Base-by-base conservation (phyloP, 345 rosid species). In the Mallotus nudiflorus region DNA sequence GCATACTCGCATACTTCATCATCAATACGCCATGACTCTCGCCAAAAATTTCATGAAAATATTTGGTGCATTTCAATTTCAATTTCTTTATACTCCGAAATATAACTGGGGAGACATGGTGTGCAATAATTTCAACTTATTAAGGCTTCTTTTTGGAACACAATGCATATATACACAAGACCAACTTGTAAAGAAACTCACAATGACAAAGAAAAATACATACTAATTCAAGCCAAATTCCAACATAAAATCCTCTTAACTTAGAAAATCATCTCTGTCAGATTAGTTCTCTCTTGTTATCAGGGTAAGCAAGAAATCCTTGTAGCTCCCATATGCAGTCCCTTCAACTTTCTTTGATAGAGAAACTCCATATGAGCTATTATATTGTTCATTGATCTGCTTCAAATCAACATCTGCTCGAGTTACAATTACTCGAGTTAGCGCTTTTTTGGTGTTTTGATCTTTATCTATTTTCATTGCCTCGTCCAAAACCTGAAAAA, bases 401-500 rank as follows among this genome's bases (percentile, higher is more conserved):
- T 86, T 84, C 64, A 94, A 76, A 56, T 91, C 91, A 2, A 31
- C 74, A 65, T 89, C 93, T 12, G 93, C 97, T 62, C 89, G 84
- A 27, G 88, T 87, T 20, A 89, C 91, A 0, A 89, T 42, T 37
- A 95, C 96, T 74, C 99, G 76, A 4, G 96, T 86, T 76, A 92
- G 52, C 65, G 83, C 88, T 75, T 83, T 87, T 69, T 86, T 89
- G 4, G 86, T 62, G 31, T 73, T 65, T 73, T 86, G 82, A 61
- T 89, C 86, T 2, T 85, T 86, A 1, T 82, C 87, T 33, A 19
- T 57, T 72, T 57, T 81, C 79, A 92, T 65, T 28, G 92, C 83
- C 3, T 75, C 79, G 56, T 88, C 85, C 90, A 91, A 50, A 59
- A 86, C 82, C 98, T 91, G 76, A 5, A 70, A 56, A 58, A 50